Evolutionary conservation across 768 basidiomycete genomes (phyloP), one percentile per base, ranked within the genome.

Genomic region (Leccinellum albellum): DNA sequence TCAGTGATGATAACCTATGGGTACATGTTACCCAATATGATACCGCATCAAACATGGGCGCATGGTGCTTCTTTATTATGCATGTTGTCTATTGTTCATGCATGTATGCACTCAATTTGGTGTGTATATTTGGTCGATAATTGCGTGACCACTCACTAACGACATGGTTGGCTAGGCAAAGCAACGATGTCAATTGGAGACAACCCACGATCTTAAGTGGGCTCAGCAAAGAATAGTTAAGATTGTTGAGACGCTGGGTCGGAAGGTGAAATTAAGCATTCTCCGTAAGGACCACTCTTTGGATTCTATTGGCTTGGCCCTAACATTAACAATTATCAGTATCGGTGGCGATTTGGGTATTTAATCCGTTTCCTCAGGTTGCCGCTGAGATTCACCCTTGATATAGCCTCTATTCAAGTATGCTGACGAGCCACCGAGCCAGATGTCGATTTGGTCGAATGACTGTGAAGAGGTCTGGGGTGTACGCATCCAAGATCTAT

Each of bases 1-100:
- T 88, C 65, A 85, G 81, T 23, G 83, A 87, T 47, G 81, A 87
- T 63, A 90, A 80, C 66, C 70, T 91, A 20, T 76, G 78, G 60
- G 81, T 85, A 20, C 88, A 92, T 62, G 75, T 84, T 60, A 80
- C 83, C 17, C 88, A 89, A 82, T 87, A 91, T 62, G 89, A 89
- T 66, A 91, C 89, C 21, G 83, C 82, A 63, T 86, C 87, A 15
- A 90, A 89, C 63, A 80, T 80, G 28, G 87, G 89, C 47, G 87
- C 88, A 10, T 92, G 90, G 91, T 88, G 86, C 63, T 93, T 82
- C 73, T 88, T 82, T 61, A 78, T 78, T 66, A 87, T 90, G 77
- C 89, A 93, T 68, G 76, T 83, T 46, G 75, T 87, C 59, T 82
- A 91, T 62, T 87, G 86, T 42, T 86, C 86, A 57, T 84, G 83